Evolutionary conservation across 306 rosid genomes (phyloP).

Genomic region (Prunus padus): DNA sequence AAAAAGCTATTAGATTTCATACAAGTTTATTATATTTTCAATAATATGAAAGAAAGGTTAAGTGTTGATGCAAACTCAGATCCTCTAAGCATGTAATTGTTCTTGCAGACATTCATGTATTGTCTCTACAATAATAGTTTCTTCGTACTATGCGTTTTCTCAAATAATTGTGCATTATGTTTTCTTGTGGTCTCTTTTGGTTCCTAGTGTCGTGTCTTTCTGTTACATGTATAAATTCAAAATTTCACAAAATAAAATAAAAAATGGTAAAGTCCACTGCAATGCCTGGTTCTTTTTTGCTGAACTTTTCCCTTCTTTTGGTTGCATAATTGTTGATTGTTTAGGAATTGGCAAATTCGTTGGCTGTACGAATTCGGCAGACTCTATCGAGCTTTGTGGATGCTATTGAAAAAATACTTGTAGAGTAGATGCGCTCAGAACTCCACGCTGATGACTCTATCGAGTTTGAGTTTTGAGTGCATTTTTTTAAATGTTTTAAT

Average conservation of each 20-base stretch:
- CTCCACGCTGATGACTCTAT: slow-evolving; percentile 33
- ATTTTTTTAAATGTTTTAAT: too few relatives aligned
- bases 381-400: slow-evolving; percentile 50
- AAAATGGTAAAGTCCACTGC: background rate
- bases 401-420: slow-evolving; percentile 59
- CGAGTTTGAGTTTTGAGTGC: too few relatives aligned
- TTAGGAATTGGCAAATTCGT: slow-evolving; percentile 58
- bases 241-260: background rate
- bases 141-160: background rate
- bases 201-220: background rate
- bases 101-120: background rate
- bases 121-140: background rate
- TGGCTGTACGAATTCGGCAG: slow-evolving; percentile 39
- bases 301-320: slow-evolving; percentile 6
- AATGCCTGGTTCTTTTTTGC: background rate
- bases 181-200: background rate
- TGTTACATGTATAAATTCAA: background rate
- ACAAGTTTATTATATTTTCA: background rate
- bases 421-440: slow-evolving; percentile 52
- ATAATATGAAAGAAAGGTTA: background rate
- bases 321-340: slow-evolving; percentile 18
- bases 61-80: background rate
- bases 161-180: background rate
- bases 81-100: background rate
- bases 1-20: background rate